These are phyloP conservation scores for Pseudocercospora cruenta DNA, from an alignment of 2,329 filamentous ascomycete species.

Conservation along the genomic window DNA sequence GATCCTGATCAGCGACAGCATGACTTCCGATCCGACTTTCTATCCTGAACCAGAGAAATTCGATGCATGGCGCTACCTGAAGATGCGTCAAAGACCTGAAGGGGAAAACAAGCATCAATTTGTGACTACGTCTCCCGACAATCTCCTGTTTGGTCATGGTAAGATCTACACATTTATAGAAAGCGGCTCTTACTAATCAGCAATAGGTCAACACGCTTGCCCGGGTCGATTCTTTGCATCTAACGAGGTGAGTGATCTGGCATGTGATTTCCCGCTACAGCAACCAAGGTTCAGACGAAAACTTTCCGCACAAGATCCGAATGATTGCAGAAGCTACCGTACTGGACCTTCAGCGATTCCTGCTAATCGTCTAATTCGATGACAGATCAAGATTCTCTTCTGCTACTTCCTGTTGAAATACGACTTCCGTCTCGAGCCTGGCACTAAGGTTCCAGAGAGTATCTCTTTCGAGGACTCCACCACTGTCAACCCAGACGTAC, in stretches of 20 bases:
- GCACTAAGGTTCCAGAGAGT: neutral
- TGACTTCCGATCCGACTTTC: neutral
- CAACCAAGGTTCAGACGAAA: too few relatives aligned
- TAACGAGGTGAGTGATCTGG: conserved; percentile 26
- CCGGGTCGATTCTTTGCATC: conserved; percentile 39
- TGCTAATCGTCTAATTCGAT: neutral
- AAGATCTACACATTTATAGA: conserved; percentile 29
- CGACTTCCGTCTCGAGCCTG: conserved; percentile 25
- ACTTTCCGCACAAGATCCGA: neutral
- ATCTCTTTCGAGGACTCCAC: neutral
- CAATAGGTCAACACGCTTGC: neutral
- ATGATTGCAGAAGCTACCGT: too few relatives aligned
- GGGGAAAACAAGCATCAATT: conserved; percentile 31
- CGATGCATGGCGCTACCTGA: conserved; percentile 29
- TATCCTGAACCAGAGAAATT: conserved; percentile 28
- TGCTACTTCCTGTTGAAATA: conserved; percentile 40
- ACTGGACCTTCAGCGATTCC: too few relatives aligned
- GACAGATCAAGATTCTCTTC: conserved; percentile 39
- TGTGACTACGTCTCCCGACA: conserved; percentile 24
- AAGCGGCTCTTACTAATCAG: neutral
- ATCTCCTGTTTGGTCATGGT: conserved; percentile 38
- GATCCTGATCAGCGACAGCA: conserved; percentile 22
- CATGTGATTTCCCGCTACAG: too few relatives aligned
- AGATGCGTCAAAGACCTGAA: conserved; percentile 27
- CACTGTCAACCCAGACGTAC: neutral